phyloP scores from a whole-genome alignment of 2,329 filamentous ascomycete genomes.

The Curvularia hawaiiensis region DNA sequence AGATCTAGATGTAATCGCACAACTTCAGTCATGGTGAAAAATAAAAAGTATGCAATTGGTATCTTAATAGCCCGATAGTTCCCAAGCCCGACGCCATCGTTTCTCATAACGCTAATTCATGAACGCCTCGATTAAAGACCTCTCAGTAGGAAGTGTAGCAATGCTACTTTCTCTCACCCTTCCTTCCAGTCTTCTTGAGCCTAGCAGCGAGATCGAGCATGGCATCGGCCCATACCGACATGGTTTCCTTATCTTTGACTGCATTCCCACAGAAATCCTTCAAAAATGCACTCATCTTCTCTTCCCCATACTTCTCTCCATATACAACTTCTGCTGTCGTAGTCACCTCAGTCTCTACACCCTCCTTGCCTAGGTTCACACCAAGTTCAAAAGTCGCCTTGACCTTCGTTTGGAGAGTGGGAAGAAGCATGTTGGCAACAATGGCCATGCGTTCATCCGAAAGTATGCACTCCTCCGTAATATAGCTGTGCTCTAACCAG shows the following conservation, averaged over 20 bases:
- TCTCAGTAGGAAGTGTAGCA: not conserved
- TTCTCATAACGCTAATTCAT: conserved; percentile 18
- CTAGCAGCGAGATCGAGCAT: conserved; percentile 51
- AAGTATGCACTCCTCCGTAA: conserved; percentile 66
- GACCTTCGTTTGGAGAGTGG: conserved; percentile 70
- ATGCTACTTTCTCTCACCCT: conserved; percentile 44
- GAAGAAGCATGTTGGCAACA: conserved; percentile 66
- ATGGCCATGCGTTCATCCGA: conserved; percentile 70
- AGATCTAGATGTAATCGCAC: no score
- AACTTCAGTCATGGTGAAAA: not conserved
- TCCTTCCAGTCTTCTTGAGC: conserved; percentile 52
- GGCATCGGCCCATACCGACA: conserved; percentile 51
- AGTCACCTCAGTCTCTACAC: conserved; percentile 60
- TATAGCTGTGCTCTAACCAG: conserved; percentile 66
- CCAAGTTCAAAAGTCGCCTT: conserved; percentile 64
- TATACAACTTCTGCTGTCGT: conserved; percentile 71
- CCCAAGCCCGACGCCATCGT: conserved; percentile 18
- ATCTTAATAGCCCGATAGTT: not conserved
- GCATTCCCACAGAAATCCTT: conserved; percentile 54
- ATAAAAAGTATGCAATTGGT: conserved; percentile 3
- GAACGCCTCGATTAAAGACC: not conserved
- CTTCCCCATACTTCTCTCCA: conserved; percentile 76
- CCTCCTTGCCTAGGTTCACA: conserved; percentile 50
- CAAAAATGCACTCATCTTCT: conserved; percentile 76
- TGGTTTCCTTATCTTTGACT: conserved; percentile 34